Evolutionary conservation across 352 stramenopile species (phyloP).

Genomic region (Pythium volutum): DNA sequence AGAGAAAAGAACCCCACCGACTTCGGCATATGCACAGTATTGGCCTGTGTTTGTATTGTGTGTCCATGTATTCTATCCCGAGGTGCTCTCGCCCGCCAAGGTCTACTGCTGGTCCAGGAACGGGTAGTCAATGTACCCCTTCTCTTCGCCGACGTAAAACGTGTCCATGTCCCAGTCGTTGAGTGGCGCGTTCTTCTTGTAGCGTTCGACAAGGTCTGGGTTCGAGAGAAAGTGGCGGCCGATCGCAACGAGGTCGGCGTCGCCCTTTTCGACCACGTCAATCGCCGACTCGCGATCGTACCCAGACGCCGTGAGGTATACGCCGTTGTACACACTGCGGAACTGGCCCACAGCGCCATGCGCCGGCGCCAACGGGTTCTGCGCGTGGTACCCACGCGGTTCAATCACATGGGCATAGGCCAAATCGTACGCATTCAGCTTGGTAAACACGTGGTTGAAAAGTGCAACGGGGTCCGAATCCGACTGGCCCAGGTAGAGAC

Average conservation of each 20-base stretch:
- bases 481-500: slow-evolving; percentile 33
- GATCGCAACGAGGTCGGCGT: slow-evolving; percentile 30
- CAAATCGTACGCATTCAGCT: slow-evolving; percentile 60
- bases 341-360: slow-evolving; percentile 36
- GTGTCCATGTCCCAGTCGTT: slow-evolving; percentile 39
- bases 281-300: slow-evolving; percentile 27
- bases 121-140: slow-evolving; percentile 55
- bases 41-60: not conserved
- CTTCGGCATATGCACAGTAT: too few relatives aligned
- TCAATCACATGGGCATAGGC: slow-evolving; percentile 69
- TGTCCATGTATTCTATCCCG: not conserved
- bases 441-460: slow-evolving; percentile 49
- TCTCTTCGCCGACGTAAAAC: slow-evolving; percentile 43
- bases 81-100: not conserved
- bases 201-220: slow-evolving; percentile 32
- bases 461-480: slow-evolving; percentile 46
- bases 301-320: slow-evolving; percentile 41
- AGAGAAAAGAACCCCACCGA: not conserved
- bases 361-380: slow-evolving; percentile 36
- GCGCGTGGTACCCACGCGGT: slow-evolving; percentile 45
- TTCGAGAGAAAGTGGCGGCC: slow-evolving; percentile 43
- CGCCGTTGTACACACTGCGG: slow-evolving; percentile 36
- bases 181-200: slow-evolving; percentile 27
- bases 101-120: slow-evolving; percentile 28
- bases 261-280: slow-evolving; percentile 19